Evolutionary conservation across 2,329 filamentous ascomycete genomes (phyloP), one percentile per base, ranked within the genome.

Genomic region (Cytospora mali): DNA sequence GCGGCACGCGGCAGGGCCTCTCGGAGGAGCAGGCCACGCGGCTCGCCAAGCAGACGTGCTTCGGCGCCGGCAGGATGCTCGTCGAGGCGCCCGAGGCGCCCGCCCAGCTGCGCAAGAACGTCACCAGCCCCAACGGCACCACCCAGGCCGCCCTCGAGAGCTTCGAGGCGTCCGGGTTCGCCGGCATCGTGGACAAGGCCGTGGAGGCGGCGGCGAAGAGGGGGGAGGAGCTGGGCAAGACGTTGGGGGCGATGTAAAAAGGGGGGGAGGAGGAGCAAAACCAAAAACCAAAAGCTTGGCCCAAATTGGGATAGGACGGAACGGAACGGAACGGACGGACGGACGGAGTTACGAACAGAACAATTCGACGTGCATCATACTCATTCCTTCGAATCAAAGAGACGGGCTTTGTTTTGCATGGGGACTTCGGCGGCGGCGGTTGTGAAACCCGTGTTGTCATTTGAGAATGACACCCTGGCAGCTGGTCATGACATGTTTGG

Each of bases 81-180:
- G 75, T 79, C 27, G 75, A 79, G 66, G 80, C 80, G 2, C 71
- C 75, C 4, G 79, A 81, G 2, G 73, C 76, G 35, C 79, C 80
- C 0, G 68, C 75, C 0, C 79, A 82, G 71, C 73, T 83, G 55
- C 76, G 80, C 59, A 79, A 74, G 67, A 82, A 82, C 68, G 80
- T 83, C 56, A 83, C 80, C 6, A 82, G 80, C 72, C 80, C 80
- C 27, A 82, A 81, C 66, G 80, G 80, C 31, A 83, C 80, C 3
- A 83, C 80, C 0, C 73, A 81, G 49, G 80, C 80, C 14, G 80
- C 80, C 0, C 73, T 83, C 18, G 72, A 79, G 62, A 81, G 77
- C 69, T 82, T 83, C 39, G 79, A 81, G 67, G 72, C 74, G 29
- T 75, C 75, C 0, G 77, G 77, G 0, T 73, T 82, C 51, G 73